Evolutionary conservation across 169 alveolate genomes (phyloP).

Genomic region (Plasmodium adleri): DNA sequence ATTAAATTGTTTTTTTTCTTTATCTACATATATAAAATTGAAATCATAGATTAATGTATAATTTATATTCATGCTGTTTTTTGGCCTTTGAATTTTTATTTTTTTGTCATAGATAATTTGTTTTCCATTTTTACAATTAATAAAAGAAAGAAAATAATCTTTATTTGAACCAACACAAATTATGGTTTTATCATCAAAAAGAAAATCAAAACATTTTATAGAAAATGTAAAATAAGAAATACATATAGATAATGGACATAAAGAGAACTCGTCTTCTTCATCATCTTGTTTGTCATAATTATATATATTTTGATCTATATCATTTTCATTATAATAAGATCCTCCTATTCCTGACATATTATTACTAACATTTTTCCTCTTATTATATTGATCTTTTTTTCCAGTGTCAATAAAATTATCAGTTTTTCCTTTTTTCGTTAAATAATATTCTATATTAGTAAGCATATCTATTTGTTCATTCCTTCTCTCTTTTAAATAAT

Average conservation of each 20-base stretch:
- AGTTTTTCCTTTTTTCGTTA: neutral
- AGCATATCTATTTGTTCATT: conserved; percentile 38
- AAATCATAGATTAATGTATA: conserved; percentile 43
- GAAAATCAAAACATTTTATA: conserved; percentile 59
- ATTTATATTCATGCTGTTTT: neutral
- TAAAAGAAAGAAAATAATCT: conserved; percentile 68
- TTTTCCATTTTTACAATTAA: conserved; percentile 49
- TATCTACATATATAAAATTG: conserved; percentile 39
- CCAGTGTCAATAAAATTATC: too few species aligned
- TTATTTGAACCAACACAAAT: conserved; percentile 60
- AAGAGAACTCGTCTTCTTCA: conserved; percentile 32
- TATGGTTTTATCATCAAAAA: conserved; percentile 56
- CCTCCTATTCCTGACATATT: neutral
- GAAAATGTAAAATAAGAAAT: conserved; percentile 44
- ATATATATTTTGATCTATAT: conserved; percentile 16
- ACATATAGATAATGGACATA: conserved; percentile 40
- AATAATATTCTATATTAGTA: conserved; percentile 68
- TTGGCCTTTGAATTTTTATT: conserved; percentile 34
- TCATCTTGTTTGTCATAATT: conserved; percentile 8
- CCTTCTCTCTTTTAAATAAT: conserved; percentile 48
- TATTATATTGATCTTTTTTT: too few species aligned
- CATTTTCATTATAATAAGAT: neutral
- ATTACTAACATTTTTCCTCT: too few species aligned
- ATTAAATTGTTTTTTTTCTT: conserved; percentile 46
- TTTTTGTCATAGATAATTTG: conserved; percentile 41